A percentile compares a stretch with the other conserved stretches of the same genome.
These are phyloP conservation scores for Hymenoscyphus occultus DNA, from an alignment of 2,329 filamentous ascomycete genomes.

Conservation along the genomic window DNA sequence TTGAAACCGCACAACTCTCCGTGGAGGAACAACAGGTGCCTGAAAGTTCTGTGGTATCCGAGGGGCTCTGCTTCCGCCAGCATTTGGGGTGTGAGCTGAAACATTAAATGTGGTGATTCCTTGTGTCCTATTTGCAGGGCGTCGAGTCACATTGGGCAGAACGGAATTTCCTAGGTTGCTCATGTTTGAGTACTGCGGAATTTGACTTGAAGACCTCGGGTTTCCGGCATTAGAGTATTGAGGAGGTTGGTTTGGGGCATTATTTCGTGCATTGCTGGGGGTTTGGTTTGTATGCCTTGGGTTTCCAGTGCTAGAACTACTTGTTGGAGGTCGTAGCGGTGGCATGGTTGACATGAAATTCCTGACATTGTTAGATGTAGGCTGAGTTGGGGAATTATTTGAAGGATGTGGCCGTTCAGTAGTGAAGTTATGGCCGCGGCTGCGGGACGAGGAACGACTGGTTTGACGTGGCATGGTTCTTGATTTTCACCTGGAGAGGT, in stretches of 20 bases:
- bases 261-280: background rate
- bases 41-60: background rate
- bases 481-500: background rate
- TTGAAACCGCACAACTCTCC: background rate
- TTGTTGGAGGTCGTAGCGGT: background rate
- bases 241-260: too few relatives aligned
- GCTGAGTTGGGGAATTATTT: background rate
- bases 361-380: background rate
- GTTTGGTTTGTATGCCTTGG: background rate
- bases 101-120: background rate
- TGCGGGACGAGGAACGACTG: background rate
- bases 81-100: background rate
- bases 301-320: background rate
- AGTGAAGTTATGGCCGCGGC: background rate
- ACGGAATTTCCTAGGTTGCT: background rate
- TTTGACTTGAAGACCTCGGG: background rate
- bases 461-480: background rate
- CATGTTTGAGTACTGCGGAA: background rate
- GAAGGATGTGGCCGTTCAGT: background rate
- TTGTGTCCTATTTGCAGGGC: background rate
- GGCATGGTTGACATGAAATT: background rate
- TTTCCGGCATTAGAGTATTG: slow-evolving; percentile 1
- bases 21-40: background rate
- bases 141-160: background rate
- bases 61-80: background rate